Base-by-base conservation (phyloP, 805 yeast genomes). In the Lipomyces lipofer region DNA sequence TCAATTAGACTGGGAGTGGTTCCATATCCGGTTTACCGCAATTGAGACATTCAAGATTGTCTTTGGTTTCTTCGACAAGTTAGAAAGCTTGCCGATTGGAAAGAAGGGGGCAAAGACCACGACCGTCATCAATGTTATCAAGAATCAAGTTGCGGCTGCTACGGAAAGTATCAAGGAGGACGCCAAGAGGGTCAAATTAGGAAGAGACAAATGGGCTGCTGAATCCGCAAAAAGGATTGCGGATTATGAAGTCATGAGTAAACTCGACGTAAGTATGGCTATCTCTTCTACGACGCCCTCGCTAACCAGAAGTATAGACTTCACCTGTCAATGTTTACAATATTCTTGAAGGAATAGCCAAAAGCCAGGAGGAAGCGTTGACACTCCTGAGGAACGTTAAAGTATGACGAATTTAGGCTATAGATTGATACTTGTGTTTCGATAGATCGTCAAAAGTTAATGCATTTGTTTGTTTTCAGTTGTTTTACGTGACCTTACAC, bases 41-140 rank as follows among this genome's bases (percentile, higher is more conserved):
- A 35, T 55, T 19, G 62, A 58, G 29, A 56, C 59, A 2, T 38
- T 35, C 19, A 58, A 50, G 51, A 43, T 55, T 29, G 43, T 51
- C 12, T 33, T 45, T 25, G 43, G 58, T 4, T 30, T 22, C 4
- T 35, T 45, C 13, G 49, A 45, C 17, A 6, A 25, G 8, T 44
- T 55, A 9, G 53, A 38, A n/a, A 22, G 46, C 1, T n/a, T 51
- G 24, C 4, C 46, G 24, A 43, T 25, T 27, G 43, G 47, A 4
- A 38, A 45, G 4, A 30, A 27, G 43, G 28, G 24, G 12, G 29
- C 33, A 9, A 53, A 49, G 12, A 15, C 36, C 5, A 47, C 49
- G 6, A 13, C 58, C 3, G 21, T 36, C 19, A 39, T 27, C 19
- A 25, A 30, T 3, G 43, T 22, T 6, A 35, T 51, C 32, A 50